phyloP scores from a whole-genome alignment of 768 basidiomycete genomes.

The Kwoniella sp. region DNA sequence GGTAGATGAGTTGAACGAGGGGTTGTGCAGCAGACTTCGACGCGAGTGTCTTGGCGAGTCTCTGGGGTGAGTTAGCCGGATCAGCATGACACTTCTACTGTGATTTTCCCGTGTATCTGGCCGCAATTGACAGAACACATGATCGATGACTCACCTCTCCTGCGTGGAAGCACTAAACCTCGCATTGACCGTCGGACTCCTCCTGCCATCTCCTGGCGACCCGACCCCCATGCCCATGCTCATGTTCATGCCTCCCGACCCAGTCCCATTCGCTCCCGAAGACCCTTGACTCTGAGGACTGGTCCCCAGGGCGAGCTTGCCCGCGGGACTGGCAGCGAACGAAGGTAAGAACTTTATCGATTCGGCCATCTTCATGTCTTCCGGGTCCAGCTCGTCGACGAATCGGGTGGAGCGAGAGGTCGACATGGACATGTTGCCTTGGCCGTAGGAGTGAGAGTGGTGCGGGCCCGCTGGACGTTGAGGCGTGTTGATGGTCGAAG shows the following conservation, averaged over 20 bases:
- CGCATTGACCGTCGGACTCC: slow-evolving; percentile 21
- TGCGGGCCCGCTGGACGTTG: slow-evolving; percentile 3
- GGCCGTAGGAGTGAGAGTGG: not conserved
- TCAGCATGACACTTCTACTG: too few species aligned
- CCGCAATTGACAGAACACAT: too few species aligned
- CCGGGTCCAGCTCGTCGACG: slow-evolving; percentile 38
- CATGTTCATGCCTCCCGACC: not conserved
- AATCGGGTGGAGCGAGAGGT: not conserved
- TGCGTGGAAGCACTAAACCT: not conserved
- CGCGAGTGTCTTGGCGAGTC: slow-evolving; percentile 11
- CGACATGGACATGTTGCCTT: not conserved
- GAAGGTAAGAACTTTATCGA: slow-evolving; percentile 37
- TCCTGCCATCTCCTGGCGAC: slow-evolving; percentile 16
- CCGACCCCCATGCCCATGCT: not conserved
- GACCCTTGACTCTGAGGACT: slow-evolving; percentile 7
- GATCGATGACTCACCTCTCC: slow-evolving; percentile 29
- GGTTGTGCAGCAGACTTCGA: slow-evolving; percentile 10
- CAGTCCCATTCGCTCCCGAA: too few species aligned
- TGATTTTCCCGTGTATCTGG: too few species aligned
- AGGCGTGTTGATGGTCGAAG: slow-evolving; percentile 12
- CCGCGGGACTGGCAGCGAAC: slow-evolving; percentile 37
- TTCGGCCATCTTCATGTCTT: slow-evolving; percentile 38
- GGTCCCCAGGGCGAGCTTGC: slow-evolving; percentile 31
- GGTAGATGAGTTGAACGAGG: too few species aligned
- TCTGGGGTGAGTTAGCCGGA: not conserved